Conservation (phyloP, 371 early-diverging fungal species). For the Saksenaea vasiformis region DNA sequence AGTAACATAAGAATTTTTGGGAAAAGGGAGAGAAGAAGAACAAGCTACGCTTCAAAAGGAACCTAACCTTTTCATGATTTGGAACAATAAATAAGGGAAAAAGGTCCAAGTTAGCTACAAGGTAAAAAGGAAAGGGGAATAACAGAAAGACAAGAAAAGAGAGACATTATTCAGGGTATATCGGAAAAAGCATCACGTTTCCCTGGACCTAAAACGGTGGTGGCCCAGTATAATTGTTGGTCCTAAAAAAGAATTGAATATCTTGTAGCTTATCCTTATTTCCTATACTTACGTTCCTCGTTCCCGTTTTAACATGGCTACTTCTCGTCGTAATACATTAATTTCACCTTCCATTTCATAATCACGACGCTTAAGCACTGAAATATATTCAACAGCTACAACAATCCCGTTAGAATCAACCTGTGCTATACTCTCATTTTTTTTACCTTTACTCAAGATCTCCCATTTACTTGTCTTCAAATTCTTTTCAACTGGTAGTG, state of each 20-base stretch:
- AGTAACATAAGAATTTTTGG: too few relatives aligned
- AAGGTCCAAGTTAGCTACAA: background rate
- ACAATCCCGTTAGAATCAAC: background rate
- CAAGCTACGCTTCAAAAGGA: background rate
- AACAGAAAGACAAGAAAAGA: background rate
- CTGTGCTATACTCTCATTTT: background rate
- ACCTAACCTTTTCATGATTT: constrained; percentile 2
- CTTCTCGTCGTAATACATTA: constrained; percentile 39
- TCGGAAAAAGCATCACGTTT: constrained; percentile 1
- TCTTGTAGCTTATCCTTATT: background rate
- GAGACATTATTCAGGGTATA: background rate
- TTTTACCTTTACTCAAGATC: constrained; percentile 74
- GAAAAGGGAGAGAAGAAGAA: background rate
- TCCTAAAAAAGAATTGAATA: background rate
- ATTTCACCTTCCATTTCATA: constrained; percentile 54
- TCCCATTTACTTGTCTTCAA: constrained; percentile 88
- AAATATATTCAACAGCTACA: constrained; percentile 60
- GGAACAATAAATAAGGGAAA: constrained; percentile 5
- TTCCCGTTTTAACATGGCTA: constrained; percentile 37
- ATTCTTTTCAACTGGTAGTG: constrained; percentile 73
- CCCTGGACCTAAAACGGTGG: constrained; percentile 1
- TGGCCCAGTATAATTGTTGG: background rate
- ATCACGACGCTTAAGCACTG: constrained; percentile 49
- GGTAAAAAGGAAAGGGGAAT: background rate
- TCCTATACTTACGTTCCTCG: constrained; percentile 21